Base-by-base conservation (phyloP, 2,329 filamentous ascomycete genomes). In the Alternaria dauci region DNA sequence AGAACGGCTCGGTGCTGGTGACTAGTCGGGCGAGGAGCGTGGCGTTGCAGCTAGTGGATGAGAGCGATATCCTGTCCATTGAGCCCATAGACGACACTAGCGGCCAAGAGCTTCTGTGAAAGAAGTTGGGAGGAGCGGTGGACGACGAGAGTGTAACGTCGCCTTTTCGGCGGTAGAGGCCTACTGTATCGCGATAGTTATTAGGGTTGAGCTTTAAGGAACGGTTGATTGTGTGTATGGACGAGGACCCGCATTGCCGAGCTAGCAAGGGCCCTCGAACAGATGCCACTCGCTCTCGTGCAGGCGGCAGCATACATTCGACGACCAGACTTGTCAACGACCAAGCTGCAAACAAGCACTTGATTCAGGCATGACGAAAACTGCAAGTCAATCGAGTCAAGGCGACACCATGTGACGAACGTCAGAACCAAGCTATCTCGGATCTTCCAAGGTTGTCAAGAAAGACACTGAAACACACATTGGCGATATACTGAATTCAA, bases 221-320 rank as follows among this genome's bases (percentile, higher is more conserved):
- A n/a, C n/a, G n/a, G n/a, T n/a, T n/a, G n/a, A n/a, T n/a, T n/a
- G n/a, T n/a, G n/a, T n/a, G n/a, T n/a, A n/a, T n/a, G n/a, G n/a
- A n/a, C n/a, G n/a, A n/a, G n/a, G n/a, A n/a, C n/a, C 18, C 32
- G 54, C 50, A 20, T 52, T 18, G 32, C 32, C 7, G 42, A 65
- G 54, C 54, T 71, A 11, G 58, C 58, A 5, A 44, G 38, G 1
- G 66, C 63, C 16, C 73, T 80, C 1, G 76, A 77, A 0, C 65
- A 57, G 47, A 74, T 78, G 54, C 78, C 77, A 4, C 73, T 79
- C 14, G 76, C 77, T 4, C 68, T 79, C 3, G 52, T 68, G 3
- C 75, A 79, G 46, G 76, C 77, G 16, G 71, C 73, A 5, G 66
- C 71, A n/a, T n/a, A n/a, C n/a, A n/a, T n/a, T n/a, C n/a, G n/a